Evolutionary conservation across 345 rosid genomes (phyloP).

Genomic region (Iberis pinnata): DNA sequence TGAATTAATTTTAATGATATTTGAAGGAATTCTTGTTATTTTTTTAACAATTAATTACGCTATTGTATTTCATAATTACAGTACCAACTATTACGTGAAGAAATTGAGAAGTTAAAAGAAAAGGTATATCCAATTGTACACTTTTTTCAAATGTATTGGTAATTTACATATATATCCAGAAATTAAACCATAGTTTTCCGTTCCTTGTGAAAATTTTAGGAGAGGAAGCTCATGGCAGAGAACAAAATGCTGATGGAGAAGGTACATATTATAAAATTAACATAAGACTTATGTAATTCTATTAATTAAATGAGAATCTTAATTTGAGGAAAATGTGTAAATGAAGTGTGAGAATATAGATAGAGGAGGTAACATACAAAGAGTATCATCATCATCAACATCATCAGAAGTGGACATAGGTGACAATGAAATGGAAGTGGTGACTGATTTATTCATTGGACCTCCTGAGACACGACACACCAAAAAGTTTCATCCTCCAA

Average conservation of each 20-base stretch:
- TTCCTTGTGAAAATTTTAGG: slow-evolving; percentile 33
- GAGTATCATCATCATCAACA: slow-evolving; percentile 10
- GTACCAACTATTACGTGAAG: slow-evolving; percentile 48
- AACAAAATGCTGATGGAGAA: slow-evolving; percentile 41
- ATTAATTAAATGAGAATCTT: too few relatives aligned
- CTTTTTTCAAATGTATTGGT: slow-evolving; percentile 25
- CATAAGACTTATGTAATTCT: too few relatives aligned
- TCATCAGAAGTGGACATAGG: slow-evolving; percentile 14
- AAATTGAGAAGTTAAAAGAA: slow-evolving; percentile 55
- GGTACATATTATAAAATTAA: too few relatives aligned
- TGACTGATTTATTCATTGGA: slow-evolving; percentile 71
- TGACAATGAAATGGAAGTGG: slow-evolving; percentile 47
- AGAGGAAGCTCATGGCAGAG: slow-evolving; percentile 44
- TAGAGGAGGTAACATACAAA: slow-evolving; percentile 11
- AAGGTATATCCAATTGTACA: slow-evolving; percentile 45
- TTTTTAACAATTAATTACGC: too few relatives aligned
- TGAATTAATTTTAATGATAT: too few relatives aligned
- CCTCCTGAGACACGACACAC: slow-evolving; percentile 41
- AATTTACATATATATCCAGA: too few relatives aligned
- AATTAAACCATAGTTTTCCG: not conserved
- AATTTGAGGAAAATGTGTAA: slow-evolving; percentile 14
- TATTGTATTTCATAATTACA: slow-evolving; percentile 29
- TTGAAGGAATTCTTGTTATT: too few relatives aligned
- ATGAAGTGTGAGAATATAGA: slow-evolving; percentile 39
- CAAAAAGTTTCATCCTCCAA: slow-evolving; percentile 26